Evolutionary conservation across 768 basidiomycete genomes (phyloP).

Genomic region (Pleurotus djamor): DNA sequence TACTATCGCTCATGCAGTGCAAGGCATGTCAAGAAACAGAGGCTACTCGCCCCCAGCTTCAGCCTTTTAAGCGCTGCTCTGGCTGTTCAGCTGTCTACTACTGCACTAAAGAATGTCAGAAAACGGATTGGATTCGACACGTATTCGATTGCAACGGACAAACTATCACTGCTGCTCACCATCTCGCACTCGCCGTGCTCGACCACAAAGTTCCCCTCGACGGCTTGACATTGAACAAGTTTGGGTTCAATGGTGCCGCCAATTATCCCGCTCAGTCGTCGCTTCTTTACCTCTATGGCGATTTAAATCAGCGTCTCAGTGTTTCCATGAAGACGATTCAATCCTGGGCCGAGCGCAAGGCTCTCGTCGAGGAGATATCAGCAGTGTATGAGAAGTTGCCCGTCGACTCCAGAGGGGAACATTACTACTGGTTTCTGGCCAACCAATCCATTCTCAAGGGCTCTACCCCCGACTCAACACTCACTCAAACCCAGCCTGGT

Average conservation of each 20-base stretch:
- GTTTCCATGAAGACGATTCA: neutral
- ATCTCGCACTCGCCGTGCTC: constrained; percentile 24
- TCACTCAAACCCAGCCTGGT: no score
- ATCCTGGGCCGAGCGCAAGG: neutral
- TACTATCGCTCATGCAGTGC: neutral
- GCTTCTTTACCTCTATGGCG: neutral
- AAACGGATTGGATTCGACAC: constrained; percentile 23
- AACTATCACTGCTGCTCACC: constrained; percentile 26
- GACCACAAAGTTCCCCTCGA: constrained; percentile 24
- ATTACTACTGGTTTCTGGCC: neutral
- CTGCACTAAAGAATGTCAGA: constrained; percentile 28
- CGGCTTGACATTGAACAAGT: constrained; percentile 28
- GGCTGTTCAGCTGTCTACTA: constrained; percentile 26
- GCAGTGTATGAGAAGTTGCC: neutral
- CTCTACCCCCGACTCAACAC: neutral
- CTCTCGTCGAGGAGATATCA: neutral
- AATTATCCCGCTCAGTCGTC: neutral
- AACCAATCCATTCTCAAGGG: neutral
- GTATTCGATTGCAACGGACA: constrained; percentile 27
- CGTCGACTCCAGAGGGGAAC: neutral
- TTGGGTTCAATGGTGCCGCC: constrained; percentile 6
- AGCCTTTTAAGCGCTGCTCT: constrained; percentile 12
- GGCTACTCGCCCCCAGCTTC: neutral
- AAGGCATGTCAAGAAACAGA: neutral
- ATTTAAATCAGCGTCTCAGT: neutral